A percentile compares a stretch with the other conserved stretches of the same genome.
phyloP scores from a whole-genome alignment of 2,329 filamentous ascomycete species.

The Xylariaceae sp. region DNA sequence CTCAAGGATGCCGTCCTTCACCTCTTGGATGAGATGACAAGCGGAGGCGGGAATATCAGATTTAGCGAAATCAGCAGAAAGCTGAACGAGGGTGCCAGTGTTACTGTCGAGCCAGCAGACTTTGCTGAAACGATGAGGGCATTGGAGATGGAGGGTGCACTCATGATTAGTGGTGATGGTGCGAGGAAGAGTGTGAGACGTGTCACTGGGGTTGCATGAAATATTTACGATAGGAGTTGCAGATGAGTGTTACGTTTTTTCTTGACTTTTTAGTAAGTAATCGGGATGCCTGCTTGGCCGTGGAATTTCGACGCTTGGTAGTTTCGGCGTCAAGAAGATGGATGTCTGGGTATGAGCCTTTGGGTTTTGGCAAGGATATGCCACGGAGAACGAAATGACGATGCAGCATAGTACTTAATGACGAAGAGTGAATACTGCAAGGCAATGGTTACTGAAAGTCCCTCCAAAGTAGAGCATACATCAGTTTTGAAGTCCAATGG shows the following conservation, averaged over 20 bases:
- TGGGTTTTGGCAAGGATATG: not conserved
- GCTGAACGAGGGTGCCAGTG: slow-evolving; percentile 66
- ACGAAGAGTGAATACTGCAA: not conserved
- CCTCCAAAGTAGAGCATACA: no score
- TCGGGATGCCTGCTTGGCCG: no score
- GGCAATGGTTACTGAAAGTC: no score
- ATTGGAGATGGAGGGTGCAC: slow-evolving; percentile 78
- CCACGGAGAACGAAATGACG: slow-evolving; percentile 8
- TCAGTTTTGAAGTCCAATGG: not conserved
- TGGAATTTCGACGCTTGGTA: no score
- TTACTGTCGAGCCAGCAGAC: slow-evolving; percentile 71
- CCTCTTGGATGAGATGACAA: slow-evolving; percentile 76
- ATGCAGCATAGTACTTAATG: not conserved
- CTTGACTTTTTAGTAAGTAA: not conserved
- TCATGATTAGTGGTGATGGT: slow-evolving; percentile 81
- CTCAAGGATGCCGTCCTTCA: slow-evolving; percentile 74
- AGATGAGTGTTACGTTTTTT: not conserved
- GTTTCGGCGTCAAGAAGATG: not conserved
- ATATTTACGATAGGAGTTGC: not conserved
- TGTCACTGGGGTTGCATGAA: slow-evolving; percentile 51
- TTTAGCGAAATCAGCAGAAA: slow-evolving; percentile 74
- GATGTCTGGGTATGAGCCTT: not conserved
- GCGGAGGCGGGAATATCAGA: slow-evolving; percentile 62
- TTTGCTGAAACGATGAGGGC: slow-evolving; percentile 77
- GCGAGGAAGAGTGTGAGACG: slow-evolving; percentile 76